These are phyloP conservation scores for Wilcoxina mikolae DNA, from an alignment of 495 filamentous ascomycete species.

Conservation along the genomic window DNA sequence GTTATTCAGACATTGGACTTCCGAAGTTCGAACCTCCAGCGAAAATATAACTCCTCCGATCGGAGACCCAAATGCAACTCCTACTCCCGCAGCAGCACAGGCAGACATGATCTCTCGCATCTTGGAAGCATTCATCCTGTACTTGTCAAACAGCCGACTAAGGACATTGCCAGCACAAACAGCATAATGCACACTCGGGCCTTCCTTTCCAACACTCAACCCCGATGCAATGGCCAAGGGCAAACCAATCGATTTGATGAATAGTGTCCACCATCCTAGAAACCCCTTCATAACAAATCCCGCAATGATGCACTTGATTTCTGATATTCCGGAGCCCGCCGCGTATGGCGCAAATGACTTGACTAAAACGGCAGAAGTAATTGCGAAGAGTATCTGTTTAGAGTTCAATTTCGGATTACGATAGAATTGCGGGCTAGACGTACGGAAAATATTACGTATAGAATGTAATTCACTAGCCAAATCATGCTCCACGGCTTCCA, in stretches of 20 bases:
- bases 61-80: conserved; percentile 90
- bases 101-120: conserved; percentile 90
- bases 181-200: conserved; percentile 93
- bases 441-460: conserved; percentile 85
- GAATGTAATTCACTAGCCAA: conserved; percentile 63
- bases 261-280: conserved; percentile 74
- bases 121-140: conserved; percentile 83
- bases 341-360: conserved; percentile 93
- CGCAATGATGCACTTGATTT: conserved; percentile 98
- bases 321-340: conserved; percentile 91
- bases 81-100: conserved; percentile 87
- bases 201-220: conserved; percentile 91
- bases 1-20: no score
- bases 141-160: conserved; percentile 82
- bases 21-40: conserved; percentile 46
- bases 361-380: conserved; percentile 68
- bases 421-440: conserved; percentile 19
- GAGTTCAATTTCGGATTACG: background rate
- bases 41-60: conserved; percentile 96
- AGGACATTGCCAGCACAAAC: conserved; percentile 98
- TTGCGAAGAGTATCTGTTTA: conserved; percentile 58
- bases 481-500: conserved; percentile 83
- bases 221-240: conserved; percentile 90
- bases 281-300: conserved; percentile 99
- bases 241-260: conserved; percentile 86